Evolutionary conservation across 441 rosid genomes (phyloP), one percentile per base, ranked within the genome.

Genomic region (Gossypium schwendimanii): DNA sequence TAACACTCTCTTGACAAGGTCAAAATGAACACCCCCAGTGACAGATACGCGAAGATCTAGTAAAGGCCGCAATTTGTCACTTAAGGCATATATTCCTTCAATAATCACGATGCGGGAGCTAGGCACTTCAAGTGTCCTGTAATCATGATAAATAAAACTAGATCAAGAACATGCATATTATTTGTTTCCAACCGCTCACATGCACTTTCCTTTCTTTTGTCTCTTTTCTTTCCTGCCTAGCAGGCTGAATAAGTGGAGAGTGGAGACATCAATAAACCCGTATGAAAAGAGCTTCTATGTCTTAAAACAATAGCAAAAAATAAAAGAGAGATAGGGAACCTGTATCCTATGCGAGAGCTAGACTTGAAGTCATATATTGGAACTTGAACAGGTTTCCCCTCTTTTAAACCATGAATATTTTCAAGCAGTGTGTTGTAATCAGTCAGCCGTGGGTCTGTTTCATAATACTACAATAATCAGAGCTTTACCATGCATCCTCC

Each of bases 31-130:
- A 68, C 98, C 98, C 65, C 98, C 99, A 15, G 98, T 95, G 69
- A 95, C 87, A 74, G 99, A 95, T 63, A 93, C 97, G 28, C 99
- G 97, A 70, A 95, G 95, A 82, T 93, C 98, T n/a, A 95, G 88
- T 70, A 93, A 78, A 69, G 98, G 96, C 20, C 95, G 84, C 80
- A 95, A 80, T 78, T 76, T 93, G 78, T 91, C 99, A 64, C 96
- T 93, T 77, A 95, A 84, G 47, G 98, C 97, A 53, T 91, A 93
- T 64, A 93, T 92, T 65, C 99, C 98, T 85, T 95, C 99, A 75
- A 95, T 87, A 78, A 95, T 81, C 81, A 95, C 95, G 78, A 95
- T 87, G 74, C 93, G 88, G 49, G 97, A 95, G 76, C 88, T 87
- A 76, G 98, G 99, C 69, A 91, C 94, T 78, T 93, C 97, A 59